These are phyloP conservation scores for Lachnellula occidentalis DNA, from an alignment of 2,329 filamentous ascomycete genomes.

Conservation along the genomic window DNA sequence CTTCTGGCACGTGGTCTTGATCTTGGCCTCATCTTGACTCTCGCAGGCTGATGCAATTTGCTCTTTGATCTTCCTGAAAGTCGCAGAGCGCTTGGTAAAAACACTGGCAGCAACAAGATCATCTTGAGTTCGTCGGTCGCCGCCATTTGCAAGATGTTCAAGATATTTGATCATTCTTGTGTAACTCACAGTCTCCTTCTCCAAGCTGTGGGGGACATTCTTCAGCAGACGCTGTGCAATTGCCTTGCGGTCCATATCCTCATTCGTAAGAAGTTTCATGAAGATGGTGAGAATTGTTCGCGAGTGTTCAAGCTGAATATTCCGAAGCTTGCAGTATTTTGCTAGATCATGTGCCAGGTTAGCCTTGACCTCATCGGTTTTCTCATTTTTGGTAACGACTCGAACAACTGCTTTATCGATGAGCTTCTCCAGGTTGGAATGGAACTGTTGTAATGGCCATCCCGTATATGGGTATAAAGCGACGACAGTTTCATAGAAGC, in stretches of 20 bases:
- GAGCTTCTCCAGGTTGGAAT: slow-evolving; percentile 19
- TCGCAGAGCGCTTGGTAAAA: slow-evolving; percentile 21
- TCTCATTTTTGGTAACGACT: slow-evolving; percentile 20
- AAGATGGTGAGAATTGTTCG: slow-evolving; percentile 20
- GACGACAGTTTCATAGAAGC: slow-evolving; percentile 21
- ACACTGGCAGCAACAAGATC: slow-evolving; percentile 17
- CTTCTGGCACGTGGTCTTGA: slow-evolving; percentile 6
- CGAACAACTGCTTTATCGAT: slow-evolving; percentile 19
- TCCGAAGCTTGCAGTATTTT: slow-evolving; percentile 20
- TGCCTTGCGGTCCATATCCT: slow-evolving; percentile 6
- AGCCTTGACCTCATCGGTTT: slow-evolving; percentile 7
- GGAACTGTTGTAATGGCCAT: slow-evolving; percentile 18
- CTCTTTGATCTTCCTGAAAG: slow-evolving; percentile 16
- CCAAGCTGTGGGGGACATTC: slow-evolving; percentile 10
- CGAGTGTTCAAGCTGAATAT: slow-evolving; percentile 22
- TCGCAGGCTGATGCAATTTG: slow-evolving; percentile 11
- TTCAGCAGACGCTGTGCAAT: slow-evolving; percentile 14
- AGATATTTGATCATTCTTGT: slow-evolving; percentile 18
- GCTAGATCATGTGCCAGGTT: slow-evolving; percentile 6
- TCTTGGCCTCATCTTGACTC: slow-evolving; percentile 2
- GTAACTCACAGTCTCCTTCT: slow-evolving; percentile 15
- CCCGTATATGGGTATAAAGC: slow-evolving; percentile 20
- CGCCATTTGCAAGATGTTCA: slow-evolving; percentile 11
- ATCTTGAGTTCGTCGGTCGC: slow-evolving; percentile 11
- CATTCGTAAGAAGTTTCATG: slow-evolving; percentile 10